Evolutionary conservation across 176 grass and related monocot species (phyloP), one percentile per base, ranked within the genome.

Genomic region (Carex myosuroides): DNA sequence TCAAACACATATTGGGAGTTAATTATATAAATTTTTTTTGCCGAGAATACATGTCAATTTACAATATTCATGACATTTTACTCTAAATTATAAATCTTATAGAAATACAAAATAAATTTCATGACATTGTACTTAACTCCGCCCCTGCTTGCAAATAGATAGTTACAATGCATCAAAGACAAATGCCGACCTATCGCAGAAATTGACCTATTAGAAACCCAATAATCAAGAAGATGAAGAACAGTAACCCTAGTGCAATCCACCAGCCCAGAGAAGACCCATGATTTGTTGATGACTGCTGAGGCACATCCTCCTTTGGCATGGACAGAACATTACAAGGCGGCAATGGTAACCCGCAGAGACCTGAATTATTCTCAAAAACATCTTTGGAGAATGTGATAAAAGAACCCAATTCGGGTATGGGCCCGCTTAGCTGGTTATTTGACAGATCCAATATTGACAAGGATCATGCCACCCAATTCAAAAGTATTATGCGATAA

Each of bases 401-500:
- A 10, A 88, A 52, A 60, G 37, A 39, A 39, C 37, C 37, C 37
- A 5, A 5, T 39, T 39, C 37, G 37, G 37, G 37, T 39, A 39
- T 39, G 37, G 5, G 37, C 42, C 86, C 86, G 8, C 83, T 87
- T 48, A 87, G 80, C 56, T 12, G 32, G 37, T 89, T 89, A 8
- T 89, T 72, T 6, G 87, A 89, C 9, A 89, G 53, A 81, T 89
- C 79, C 33, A 90, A 84, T n/a, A 76, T 76, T 3, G 81, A 65
- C 29, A 90, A 48, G 41, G 74, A 80, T n/a, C n/a, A n/a, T n/a
- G n/a, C n/a, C n/a, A n/a, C n/a, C n/a, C n/a, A n/a, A n/a, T n/a
- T 87, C 64, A 2, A 90, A 59, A 8, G n/a, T 53, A 75, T 90
- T 90, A 42, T 90, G 64, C 3, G 85, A 85, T 20, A 90, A 86